Evolutionary conservation across 2,329 filamentous ascomycete genomes (phyloP).

Genomic region (Colletotrichum abscissum): DNA sequence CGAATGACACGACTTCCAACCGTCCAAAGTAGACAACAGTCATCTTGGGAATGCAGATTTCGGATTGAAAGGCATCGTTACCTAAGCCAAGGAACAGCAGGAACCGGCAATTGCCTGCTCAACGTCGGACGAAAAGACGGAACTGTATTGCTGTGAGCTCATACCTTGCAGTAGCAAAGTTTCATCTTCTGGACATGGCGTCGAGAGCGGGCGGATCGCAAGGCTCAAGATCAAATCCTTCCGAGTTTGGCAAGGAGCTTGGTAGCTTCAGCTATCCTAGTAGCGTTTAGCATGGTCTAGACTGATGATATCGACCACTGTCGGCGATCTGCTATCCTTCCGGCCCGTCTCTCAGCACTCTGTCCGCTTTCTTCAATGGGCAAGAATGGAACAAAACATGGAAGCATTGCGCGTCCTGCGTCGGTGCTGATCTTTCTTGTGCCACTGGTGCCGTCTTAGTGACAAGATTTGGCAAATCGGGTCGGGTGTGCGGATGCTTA

Average conservation of each 20-base stretch:
- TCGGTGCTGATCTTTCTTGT: conserved; percentile 25
- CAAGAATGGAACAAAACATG: neutral
- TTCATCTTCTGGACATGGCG: conserved; percentile 31
- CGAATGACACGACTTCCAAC: neutral
- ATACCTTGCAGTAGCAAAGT: conserved; percentile 24
- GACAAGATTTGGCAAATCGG: conserved; percentile 12
- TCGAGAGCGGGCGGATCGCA: conserved; percentile 25
- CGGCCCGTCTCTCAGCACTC: neutral
- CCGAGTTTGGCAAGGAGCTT: conserved; percentile 11
- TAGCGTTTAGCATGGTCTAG: neutral
- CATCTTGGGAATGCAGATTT: neutral
- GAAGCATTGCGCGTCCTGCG: conserved; percentile 31
- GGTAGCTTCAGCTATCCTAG: conserved; percentile 9
- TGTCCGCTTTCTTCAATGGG: neutral
- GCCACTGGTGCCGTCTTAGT: conserved; percentile 19
- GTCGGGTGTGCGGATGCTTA: neutral
- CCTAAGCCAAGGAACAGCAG: conserved; percentile 11
- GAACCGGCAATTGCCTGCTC: conserved; percentile 2
- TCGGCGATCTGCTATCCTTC: neutral
- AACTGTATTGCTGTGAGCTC: neutral
- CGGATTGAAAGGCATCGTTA: conserved; percentile 19
- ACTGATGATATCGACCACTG: neutral
- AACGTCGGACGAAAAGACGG: conserved; percentile 17
- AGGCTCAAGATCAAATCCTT: conserved; percentile 1
- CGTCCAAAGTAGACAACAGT: neutral